A percentile compares a stretch with the other conserved stretches of the same genome.
phyloP scores from a whole-genome alignment of 352 stramenopile genomes.

The Phytophthora litchii region DNA sequence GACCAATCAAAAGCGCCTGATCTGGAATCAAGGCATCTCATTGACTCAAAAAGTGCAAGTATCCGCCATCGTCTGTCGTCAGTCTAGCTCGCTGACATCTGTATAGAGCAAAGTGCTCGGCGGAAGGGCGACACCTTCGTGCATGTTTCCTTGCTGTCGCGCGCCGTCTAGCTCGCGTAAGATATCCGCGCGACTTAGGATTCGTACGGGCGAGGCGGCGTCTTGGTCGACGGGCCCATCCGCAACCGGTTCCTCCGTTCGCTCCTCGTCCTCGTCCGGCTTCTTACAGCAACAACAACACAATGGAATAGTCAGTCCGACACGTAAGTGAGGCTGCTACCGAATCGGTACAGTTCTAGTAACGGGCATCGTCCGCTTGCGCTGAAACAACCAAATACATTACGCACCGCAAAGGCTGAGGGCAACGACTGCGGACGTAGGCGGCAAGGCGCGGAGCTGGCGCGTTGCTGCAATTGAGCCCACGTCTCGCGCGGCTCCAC shows the following conservation, averaged over 20 bases:
- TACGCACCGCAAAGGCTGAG: constrained; percentile 45
- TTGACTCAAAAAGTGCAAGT: constrained; percentile 5
- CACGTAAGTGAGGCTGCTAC: constrained; percentile 9
- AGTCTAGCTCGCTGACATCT: constrained; percentile 49
- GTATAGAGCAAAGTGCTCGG: constrained; percentile 31
- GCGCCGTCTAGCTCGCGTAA: constrained; percentile 41
- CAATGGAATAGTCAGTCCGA: constrained; percentile 16
- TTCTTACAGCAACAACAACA: constrained; percentile 31
- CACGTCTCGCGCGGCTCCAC: constrained; percentile 63
- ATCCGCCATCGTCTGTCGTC: constrained; percentile 30
- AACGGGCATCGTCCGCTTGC: constrained; percentile 1
- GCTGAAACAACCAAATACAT: background rate
- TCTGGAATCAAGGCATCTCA: background rate
- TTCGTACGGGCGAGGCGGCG: constrained; percentile 31
- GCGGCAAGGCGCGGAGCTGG: constrained; percentile 45
- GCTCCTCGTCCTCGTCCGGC: constrained; percentile 25
- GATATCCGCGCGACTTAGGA: constrained; percentile 63
- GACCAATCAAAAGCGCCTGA: constrained; percentile 20
- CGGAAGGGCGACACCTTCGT: constrained; percentile 2
- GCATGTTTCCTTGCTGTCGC: constrained; percentile 2
- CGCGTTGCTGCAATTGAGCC: constrained; percentile 64
- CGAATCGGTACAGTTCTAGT: background rate
- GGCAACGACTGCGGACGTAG: constrained; percentile 57
- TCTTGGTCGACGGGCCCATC: constrained; percentile 1
- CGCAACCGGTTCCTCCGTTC: background rate